phyloP scores from a whole-genome alignment of 129 eudicot species.

The Logfia minima region DNA sequence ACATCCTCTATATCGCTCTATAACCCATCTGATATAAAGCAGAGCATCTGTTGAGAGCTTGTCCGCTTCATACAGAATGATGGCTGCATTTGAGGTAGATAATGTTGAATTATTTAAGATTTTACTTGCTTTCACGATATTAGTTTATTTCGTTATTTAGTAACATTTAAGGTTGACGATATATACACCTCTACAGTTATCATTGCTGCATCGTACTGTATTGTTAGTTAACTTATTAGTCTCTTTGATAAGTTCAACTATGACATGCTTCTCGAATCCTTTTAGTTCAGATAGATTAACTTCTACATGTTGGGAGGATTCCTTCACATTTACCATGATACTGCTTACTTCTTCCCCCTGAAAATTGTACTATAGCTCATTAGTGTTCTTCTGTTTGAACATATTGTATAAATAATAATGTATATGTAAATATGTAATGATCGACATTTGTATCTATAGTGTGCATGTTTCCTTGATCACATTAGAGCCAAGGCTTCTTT shows the following conservation, averaged over 20 bases:
- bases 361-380: neutral
- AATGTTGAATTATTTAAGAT: neutral
- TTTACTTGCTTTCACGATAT: neutral
- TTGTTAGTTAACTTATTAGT: conserved; percentile 35
- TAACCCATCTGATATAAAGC: conserved; percentile 64
- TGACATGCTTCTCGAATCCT: conserved; percentile 84
- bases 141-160: neutral
- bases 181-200: conserved; percentile 60
- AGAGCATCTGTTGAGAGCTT: conserved; percentile 70
- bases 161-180: neutral
- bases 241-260: conserved; percentile 72
- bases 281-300: conserved; percentile 62
- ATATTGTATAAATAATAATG: neutral
- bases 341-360: conserved; percentile 81
- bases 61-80: conserved; percentile 74
- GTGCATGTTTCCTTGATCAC: neutral
- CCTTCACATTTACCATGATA: conserved; percentile 59
- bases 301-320: conserved; percentile 67
- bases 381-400: neutral
- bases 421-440: too few species aligned
- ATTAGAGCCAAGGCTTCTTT: conserved; percentile 12
- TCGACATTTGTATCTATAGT: neutral
- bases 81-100: conserved; percentile 50
- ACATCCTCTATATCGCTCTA: conserved; percentile 65
- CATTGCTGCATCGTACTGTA: conserved; percentile 17